phyloP scores from a whole-genome alignment of 2,329 filamentous ascomycete species.

The Stachybotrys elegans region DNA sequence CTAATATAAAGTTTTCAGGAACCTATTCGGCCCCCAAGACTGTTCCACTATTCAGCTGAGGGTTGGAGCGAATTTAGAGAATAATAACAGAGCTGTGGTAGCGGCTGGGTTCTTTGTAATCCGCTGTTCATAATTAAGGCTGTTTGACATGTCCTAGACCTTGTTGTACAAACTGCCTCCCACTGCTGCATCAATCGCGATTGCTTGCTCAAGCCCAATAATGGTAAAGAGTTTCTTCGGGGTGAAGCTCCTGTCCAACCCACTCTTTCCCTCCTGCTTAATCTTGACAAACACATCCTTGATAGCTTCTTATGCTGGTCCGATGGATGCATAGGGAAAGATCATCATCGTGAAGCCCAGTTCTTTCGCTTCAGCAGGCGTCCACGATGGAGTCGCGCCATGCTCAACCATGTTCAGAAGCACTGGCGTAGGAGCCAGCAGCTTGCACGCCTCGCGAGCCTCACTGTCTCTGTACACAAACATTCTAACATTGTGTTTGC shows the following conservation, averaged over 20 bases:
- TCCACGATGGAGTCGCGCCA: conserved; percentile 49
- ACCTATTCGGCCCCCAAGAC: too few relatives aligned
- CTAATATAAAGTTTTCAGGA: too few relatives aligned
- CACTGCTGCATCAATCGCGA: conserved; percentile 36
- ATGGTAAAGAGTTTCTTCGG: conserved; percentile 44
- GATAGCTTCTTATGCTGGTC: conserved; percentile 39
- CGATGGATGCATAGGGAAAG: conserved; percentile 45
- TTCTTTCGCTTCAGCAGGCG: conserved; percentile 44
- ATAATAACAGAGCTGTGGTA: too few relatives aligned
- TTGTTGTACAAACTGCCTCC: conserved; percentile 7
- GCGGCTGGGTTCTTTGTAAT: too few relatives aligned
- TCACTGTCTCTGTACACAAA: conserved; percentile 41
- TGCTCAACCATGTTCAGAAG: conserved; percentile 54
- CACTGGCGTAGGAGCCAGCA: conserved; percentile 44
- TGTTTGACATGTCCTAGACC: conserved; percentile 2
- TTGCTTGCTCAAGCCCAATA: conserved; percentile 43
- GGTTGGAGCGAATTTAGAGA: too few relatives aligned
- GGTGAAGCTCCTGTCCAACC: conserved; percentile 34
- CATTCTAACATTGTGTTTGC: background rate
- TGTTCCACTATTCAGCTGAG: too few relatives aligned
- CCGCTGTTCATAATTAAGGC: background rate
- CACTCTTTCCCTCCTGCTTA: conserved; percentile 28
- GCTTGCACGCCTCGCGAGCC: conserved; percentile 37
- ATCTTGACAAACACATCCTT: conserved; percentile 29
- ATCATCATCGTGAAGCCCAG: conserved; percentile 57